These are phyloP conservation scores for Asterophora lycoperdoides DNA, from an alignment of 768 basidiomycete species.

Conservation along the genomic window DNA sequence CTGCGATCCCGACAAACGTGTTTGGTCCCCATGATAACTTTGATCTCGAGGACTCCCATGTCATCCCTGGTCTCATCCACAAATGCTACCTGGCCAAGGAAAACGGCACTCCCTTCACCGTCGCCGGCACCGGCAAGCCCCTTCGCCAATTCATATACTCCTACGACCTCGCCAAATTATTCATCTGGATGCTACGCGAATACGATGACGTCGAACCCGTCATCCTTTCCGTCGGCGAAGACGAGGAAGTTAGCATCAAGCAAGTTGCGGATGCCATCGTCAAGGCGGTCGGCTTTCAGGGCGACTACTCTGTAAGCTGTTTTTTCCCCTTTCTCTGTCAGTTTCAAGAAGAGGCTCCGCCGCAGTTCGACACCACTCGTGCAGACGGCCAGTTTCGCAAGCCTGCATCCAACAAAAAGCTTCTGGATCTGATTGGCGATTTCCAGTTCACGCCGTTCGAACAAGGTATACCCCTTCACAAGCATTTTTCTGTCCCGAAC, in stretches of 20 bases:
- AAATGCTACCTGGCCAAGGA: slow-evolving; percentile 91
- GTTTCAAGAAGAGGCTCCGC: background rate
- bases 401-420: slow-evolving; percentile 90
- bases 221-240: slow-evolving; percentile 90
- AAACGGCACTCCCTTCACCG: slow-evolving; percentile 80
- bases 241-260: slow-evolving; percentile 93
- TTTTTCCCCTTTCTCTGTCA: background rate
- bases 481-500: background rate
- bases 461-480: slow-evolving; percentile 47
- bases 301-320: slow-evolving; percentile 61
- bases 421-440: slow-evolving; percentile 67
- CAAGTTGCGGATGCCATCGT: slow-evolving; percentile 89
- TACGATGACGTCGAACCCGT: slow-evolving; percentile 92
- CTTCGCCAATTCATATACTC: slow-evolving; percentile 98
- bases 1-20: slow-evolving; percentile 96
- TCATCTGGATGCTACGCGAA: slow-evolving; percentile 88
- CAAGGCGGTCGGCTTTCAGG: slow-evolving; percentile 72
- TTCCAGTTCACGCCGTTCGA: slow-evolving; percentile 94
- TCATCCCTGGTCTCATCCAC: slow-evolving; percentile 92
- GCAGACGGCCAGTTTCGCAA: slow-evolving; percentile 96
- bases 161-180: slow-evolving; percentile 90
- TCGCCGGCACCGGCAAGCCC: slow-evolving; percentile 88
- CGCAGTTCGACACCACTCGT: slow-evolving; percentile 75
- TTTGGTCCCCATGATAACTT: slow-evolving; percentile 96
- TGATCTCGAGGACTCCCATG: slow-evolving; percentile 87